phyloP scores from a whole-genome alignment of 2,329 filamentous ascomycete genomes.

The Diaporthe batatas region DNA sequence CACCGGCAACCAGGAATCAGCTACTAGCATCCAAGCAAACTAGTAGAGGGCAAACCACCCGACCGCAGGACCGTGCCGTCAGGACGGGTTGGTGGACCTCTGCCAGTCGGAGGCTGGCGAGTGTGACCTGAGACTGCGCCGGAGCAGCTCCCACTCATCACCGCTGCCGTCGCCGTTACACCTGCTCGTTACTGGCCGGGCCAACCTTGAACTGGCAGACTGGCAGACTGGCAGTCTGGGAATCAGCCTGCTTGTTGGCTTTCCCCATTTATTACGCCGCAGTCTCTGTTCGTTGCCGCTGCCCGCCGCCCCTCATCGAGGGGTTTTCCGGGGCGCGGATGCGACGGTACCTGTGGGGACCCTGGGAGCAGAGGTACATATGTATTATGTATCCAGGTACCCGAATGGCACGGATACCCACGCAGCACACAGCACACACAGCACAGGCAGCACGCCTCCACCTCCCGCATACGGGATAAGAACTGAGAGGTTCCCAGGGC shows the following conservation, averaged over 20 bases:
- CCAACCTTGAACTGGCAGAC: not conserved
- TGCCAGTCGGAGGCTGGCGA: not conserved
- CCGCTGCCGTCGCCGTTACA: slow-evolving; percentile 1
- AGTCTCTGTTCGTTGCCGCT: slow-evolving; percentile 19
- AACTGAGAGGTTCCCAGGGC: not conserved
- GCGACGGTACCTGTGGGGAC: slow-evolving; percentile 22
- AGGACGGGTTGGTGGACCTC: slow-evolving; percentile 4
- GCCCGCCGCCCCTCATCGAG: slow-evolving; percentile 30
- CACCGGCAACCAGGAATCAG: not conserved
- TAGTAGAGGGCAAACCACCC: slow-evolving; percentile 9
- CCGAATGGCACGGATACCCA: slow-evolving; percentile 10
- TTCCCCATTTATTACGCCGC: not conserved
- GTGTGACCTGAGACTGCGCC: not conserved
- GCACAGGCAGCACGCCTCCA: too few relatives aligned
- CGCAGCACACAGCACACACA: not conserved
- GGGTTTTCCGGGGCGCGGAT: slow-evolving; percentile 30
- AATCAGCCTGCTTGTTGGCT: slow-evolving; percentile 3
- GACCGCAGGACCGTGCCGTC: not conserved
- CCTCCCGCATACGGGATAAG: not conserved
- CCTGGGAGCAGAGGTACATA: not conserved
- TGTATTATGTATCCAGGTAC: slow-evolving; percentile 3
- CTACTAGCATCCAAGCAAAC: not conserved
- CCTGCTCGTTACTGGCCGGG: not conserved
- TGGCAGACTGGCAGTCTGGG: not conserved
- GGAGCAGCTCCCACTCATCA: not conserved